Percentiles rank a stretch among this genome's conserved stretches.
These are phyloP conservation scores for Boletus sp. DNA, from an alignment of 1,284 basidiomycete species.

Conservation along the genomic window DNA sequence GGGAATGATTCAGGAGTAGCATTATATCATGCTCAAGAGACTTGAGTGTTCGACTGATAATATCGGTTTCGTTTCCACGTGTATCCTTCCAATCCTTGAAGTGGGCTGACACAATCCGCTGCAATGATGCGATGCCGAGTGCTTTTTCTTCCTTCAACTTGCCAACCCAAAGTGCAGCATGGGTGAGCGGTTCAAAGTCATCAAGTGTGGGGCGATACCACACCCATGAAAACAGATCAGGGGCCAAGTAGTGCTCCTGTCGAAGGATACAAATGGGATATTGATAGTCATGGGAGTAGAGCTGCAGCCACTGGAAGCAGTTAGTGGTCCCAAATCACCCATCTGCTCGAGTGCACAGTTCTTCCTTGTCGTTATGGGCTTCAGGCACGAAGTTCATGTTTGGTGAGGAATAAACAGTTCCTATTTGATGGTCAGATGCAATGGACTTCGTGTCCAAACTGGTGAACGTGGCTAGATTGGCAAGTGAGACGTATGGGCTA, in stretches of 20 bases:
- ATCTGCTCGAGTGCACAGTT: neutral
- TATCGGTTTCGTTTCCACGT: slow-evolving; percentile 6
- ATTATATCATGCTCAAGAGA: neutral
- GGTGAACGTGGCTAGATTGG: neutral
- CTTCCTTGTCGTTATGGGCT: neutral
- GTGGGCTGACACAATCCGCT: neutral
- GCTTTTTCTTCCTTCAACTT: slow-evolving; percentile 10
- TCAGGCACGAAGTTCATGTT: slow-evolving; percentile 18
- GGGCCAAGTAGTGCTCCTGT: neutral
- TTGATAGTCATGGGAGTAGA: slow-evolving; percentile 2
- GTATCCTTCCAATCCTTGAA: neutral
- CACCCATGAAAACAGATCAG: slow-evolving; percentile 13
- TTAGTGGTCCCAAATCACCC: slow-evolving; percentile 5
- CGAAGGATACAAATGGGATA: slow-evolving; percentile 10
- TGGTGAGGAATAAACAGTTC: neutral
- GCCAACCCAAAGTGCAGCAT: slow-evolving; percentile 2
- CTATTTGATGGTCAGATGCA: neutral
- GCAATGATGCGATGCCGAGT: neutral
- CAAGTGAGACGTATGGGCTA: neutral
- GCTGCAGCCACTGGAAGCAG: slow-evolving; percentile 23
- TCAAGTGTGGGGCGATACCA: slow-evolving; percentile 11
- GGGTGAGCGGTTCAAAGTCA: slow-evolving; percentile 4
- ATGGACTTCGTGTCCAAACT: neutral
- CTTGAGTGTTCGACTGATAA: neutral
- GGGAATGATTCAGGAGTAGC: neutral